Percentiles rank a stretch among this genome's conserved stretches.
Evolutionary conservation across 306 rosid species (phyloP).

Genomic region (Amphicarpaea edgeworthii): DNA sequence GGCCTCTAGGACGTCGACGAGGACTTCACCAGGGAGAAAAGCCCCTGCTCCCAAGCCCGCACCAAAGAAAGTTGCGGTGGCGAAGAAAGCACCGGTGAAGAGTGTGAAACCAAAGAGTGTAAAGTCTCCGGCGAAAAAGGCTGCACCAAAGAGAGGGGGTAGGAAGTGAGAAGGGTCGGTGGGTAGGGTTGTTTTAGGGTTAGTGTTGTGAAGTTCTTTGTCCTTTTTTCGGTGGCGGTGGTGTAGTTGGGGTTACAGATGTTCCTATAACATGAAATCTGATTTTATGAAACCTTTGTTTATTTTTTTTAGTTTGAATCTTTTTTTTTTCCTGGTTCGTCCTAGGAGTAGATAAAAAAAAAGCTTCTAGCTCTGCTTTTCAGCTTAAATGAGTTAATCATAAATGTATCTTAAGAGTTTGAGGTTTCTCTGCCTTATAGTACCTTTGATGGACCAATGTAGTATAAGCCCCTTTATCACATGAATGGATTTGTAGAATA

Average conservation of each 20-base stretch:
- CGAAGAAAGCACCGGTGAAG: conserved; percentile 1
- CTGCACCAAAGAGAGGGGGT: conserved; percentile 4
- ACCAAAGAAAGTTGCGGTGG: neutral
- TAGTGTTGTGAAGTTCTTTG: conserved; percentile 23
- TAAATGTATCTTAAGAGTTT: conserved; percentile 23
- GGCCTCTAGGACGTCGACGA: neutral
- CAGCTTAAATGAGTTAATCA: conserved; percentile 13
- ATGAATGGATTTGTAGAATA: neutral
- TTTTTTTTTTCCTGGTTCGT: neutral
- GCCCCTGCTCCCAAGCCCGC: neutral
- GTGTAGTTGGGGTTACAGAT: conserved; percentile 29
- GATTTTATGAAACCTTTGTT: neutral
- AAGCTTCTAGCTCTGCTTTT: neutral
- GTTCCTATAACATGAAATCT: conserved; percentile 18
- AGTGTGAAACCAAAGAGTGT: conserved; percentile 22
- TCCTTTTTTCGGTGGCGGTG: conserved; percentile 14
- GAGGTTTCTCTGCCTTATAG: neutral
- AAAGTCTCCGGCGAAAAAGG: neutral
- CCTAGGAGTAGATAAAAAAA: neutral
- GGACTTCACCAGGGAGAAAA: conserved; percentile 8
- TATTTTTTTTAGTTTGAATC: neutral
- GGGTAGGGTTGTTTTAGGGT: conserved; percentile 13
- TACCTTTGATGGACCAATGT: neutral
- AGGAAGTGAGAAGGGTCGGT: neutral
- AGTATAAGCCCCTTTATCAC: conserved; percentile 6